Evolutionary conservation across 495 filamentous ascomycete species (phyloP), one percentile per base, ranked within the genome.

Genomic region (Talaromyces borbonicus): DNA sequence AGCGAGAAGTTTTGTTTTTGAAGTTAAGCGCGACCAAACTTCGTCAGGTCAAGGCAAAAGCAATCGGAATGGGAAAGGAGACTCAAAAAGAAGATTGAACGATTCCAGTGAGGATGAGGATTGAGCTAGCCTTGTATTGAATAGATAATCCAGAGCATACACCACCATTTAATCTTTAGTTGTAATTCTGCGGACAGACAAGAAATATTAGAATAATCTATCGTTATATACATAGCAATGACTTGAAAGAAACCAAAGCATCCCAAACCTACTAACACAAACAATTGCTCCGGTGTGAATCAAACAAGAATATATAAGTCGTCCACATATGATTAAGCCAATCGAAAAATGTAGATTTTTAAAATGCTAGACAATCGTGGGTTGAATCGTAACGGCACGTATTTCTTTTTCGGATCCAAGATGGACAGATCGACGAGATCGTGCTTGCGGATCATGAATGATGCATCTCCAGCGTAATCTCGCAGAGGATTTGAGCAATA

Each of bases 1-100:
- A 12, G 81, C 84, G 18, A 74, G 86, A 57, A 88, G 80, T 58
- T 95, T 80, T 65, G 73, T 92, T 8, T 92, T 95, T 63, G 78
- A 77, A 52, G 55, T 79, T 40, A 78, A 75, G 58, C 8, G 19
- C 11, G 32, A 47, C 22, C n/a, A 39, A n/a, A n/a, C n/a, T n/a
- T n/a, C n/a, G n/a, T n/a, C n/a, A n/a, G n/a, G n/a, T n/a, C 30
- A 41, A 14, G 16, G 26, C 20, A 26, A 41, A 23, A 16, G 16
- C 11, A 46, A 23, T 25, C 29, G 20, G 26, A 9, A 20, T 22
- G 35, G 35, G 3, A 38, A n/a, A 23, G 35, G 35, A 8, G 22
- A 22, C 22, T 20, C 11, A 9, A 35, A 45, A 15, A 46, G 29
- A 43, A 43, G 24, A 24, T 20, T 4, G 4, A 29, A 46, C 4